phyloP scores from a whole-genome alignment of 495 filamentous ascomycete genomes.

The Neurospora sp. region DNA sequence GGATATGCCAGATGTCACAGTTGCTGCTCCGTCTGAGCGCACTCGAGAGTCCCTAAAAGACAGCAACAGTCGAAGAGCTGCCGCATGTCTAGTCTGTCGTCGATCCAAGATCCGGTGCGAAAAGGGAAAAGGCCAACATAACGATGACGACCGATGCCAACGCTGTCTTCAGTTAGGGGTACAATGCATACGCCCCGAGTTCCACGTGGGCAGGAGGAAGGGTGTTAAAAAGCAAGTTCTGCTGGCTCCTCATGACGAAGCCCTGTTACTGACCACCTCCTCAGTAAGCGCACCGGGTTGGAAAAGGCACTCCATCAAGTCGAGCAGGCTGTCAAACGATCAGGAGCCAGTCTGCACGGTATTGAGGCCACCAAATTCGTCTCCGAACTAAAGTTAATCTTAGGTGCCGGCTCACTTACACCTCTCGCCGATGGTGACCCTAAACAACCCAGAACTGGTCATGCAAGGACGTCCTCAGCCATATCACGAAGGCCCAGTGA shows the following conservation, averaged over 20 bases:
- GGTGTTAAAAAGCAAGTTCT: conserved; percentile 60
- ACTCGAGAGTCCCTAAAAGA: conserved; percentile 14
- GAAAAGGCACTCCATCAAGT: conserved; percentile 67
- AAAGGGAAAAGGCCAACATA: conserved; percentile 27
- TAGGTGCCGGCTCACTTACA: conserved; percentile 24
- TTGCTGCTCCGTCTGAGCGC: conserved; percentile 3
- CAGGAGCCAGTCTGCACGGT: conserved; percentile 36
- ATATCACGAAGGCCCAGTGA: conserved; percentile 9
- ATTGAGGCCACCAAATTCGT: conserved; percentile 46
- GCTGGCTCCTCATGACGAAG: background rate
- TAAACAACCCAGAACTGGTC: background rate
- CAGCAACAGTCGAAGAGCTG: conserved; percentile 27
- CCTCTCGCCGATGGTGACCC: conserved; percentile 1
- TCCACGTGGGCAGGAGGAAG: conserved; percentile 62
- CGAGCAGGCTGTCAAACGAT: conserved; percentile 59
- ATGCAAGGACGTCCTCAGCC: background rate
- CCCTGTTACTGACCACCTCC: background rate
- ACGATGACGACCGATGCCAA: conserved; percentile 43
- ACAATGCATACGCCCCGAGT: conserved; percentile 56
- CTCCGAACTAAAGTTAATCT: conserved; percentile 44
- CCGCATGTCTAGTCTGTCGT: conserved; percentile 58
- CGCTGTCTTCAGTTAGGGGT: conserved; percentile 48
- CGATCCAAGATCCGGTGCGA: conserved; percentile 61
- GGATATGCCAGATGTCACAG: conserved; percentile 9
- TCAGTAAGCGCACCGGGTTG: conserved; percentile 60